Evolutionary conservation across 2,329 filamentous ascomycete genomes (phyloP), one percentile per base, ranked within the genome.

Genomic region (Purpureocillium takamizusanense): DNA sequence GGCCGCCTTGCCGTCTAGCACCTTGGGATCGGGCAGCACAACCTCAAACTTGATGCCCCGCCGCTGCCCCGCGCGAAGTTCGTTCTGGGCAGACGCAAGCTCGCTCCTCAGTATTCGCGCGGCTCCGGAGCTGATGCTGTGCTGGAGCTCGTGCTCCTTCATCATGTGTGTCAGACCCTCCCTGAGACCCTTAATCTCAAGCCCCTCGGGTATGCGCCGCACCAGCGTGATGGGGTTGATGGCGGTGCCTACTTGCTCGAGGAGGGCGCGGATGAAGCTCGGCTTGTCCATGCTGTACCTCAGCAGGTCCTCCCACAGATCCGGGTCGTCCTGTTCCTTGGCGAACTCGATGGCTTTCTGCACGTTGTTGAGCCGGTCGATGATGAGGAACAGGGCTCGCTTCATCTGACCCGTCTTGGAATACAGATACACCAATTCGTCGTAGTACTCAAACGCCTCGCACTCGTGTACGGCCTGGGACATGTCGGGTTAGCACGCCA

Each of bases 271-370:
- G 48, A 98, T 97, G 63, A 98, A 98, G 31, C 78, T 78, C 1
- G 92, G 92, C 55, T 95, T 95, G 63, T 95, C 88, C 92, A 98
- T 97, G 43, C 85, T 90, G 60, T 97, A 97, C 50, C 90, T 80
- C 6, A 98, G 75, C 7, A 98, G 71, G 53, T 97, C 89, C 46
- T 95, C 85, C 92, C 92, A 98, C 0, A 98, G 72, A 50, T 95
- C 89, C 0, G 82, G 80, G 51, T 95, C 89, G 46, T 92, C 81
- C 55, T 97, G 88, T 44, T 89, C 83, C 59, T 95, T 95, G 38
- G 88, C 89, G 53, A 98, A 98, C 2, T 83, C 76, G 49, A 98
- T 98, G 8, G 92, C 92, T 49, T 92, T 88, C 36, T 82, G 83
- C 36, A 97, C 89, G 55, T 98, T 86, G 42, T 81, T 81, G 5